phyloP scores from a whole-genome alignment of 306 rosid species.

The Rubus idaeus region DNA sequence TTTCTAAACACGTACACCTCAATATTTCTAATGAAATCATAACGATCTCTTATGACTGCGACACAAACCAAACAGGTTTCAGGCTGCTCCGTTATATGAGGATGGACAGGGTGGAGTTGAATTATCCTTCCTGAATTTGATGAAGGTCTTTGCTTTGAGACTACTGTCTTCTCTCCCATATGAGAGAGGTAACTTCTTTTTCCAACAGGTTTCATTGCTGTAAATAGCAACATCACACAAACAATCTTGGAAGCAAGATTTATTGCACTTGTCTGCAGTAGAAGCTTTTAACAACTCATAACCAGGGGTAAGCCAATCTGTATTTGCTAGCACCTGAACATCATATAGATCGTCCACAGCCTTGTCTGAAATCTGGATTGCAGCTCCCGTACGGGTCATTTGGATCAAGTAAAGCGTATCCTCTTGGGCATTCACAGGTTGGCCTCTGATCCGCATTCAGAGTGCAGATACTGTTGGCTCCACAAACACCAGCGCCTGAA shows the following conservation, averaged over 20 bases:
- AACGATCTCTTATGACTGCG: no score
- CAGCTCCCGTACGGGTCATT: constrained; percentile 25
- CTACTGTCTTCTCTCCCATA: constrained; percentile 28
- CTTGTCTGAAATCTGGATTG: constrained; percentile 20
- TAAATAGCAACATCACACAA: constrained; percentile 33
- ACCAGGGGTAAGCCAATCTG: constrained; percentile 34
- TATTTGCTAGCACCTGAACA: constrained; percentile 19
- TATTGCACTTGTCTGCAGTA: constrained; percentile 21
- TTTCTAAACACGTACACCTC: no score
- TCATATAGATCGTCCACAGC: constrained; percentile 28
- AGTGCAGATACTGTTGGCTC: constrained; percentile 45
- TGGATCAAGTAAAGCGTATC: constrained; percentile 29
- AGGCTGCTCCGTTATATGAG: constrained; percentile 19
- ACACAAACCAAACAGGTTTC: neutral
- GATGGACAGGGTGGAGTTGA: constrained; percentile 31
- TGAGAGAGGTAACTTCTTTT: constrained; percentile 44
- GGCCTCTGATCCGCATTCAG: constrained; percentile 28
- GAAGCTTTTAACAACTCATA: constrained; percentile 1
- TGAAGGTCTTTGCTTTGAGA: constrained; percentile 4
- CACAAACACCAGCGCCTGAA: constrained; percentile 39
- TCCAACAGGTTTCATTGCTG: constrained; percentile 22
- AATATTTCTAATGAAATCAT: no score
- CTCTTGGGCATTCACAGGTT: constrained; percentile 26
- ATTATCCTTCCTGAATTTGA: constrained; percentile 3
- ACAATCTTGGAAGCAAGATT: constrained; percentile 34